These are phyloP conservation scores for Sporobolomyces pararoseus DNA, from an alignment of 768 basidiomycete species.

Conservation along the genomic window DNA sequence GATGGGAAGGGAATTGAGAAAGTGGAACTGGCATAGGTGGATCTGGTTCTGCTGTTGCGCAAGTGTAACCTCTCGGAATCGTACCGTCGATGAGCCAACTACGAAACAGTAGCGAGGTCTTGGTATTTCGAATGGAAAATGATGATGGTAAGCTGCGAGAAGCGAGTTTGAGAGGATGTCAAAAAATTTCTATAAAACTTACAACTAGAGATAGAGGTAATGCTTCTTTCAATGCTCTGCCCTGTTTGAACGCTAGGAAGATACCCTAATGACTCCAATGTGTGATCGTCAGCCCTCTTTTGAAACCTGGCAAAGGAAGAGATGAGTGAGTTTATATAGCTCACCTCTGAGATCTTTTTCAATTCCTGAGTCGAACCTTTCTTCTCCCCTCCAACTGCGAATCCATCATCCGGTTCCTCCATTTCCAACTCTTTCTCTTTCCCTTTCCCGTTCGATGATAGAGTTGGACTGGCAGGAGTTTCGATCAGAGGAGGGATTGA, in stretches of 20 bases:
- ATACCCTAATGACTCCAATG: constrained; percentile 10
- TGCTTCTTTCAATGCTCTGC: constrained; percentile 20
- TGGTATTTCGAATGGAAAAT: too few species aligned
- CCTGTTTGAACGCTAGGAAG: constrained; percentile 39
- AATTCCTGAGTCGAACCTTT: constrained; percentile 13
- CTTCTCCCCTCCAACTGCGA: not conserved
- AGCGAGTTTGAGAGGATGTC: too few species aligned
- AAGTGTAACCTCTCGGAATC: constrained; percentile 20
- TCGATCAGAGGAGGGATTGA: not conserved
- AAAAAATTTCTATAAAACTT: too few species aligned
- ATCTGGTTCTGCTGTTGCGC: constrained; percentile 8
- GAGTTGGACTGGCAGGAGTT: not conserved
- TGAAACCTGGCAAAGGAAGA: not conserved
- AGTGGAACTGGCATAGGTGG: not conserved
- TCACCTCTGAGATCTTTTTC: constrained; percentile 33
- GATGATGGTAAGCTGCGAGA: too few species aligned
- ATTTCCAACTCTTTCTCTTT: not conserved
- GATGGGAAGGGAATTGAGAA: not conserved
- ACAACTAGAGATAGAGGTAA: constrained; percentile 26
- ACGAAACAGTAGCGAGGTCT: constrained; percentile 29
- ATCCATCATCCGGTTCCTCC: constrained; percentile 10
- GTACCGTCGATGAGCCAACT: constrained; percentile 38
- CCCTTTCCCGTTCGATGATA: not conserved
- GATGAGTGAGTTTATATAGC: too few species aligned
- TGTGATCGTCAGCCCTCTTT: not conserved